Evolutionary conservation across 495 filamentous ascomycete species (phyloP).

Genomic region (Chlorociboria aeruginascens): DNA sequence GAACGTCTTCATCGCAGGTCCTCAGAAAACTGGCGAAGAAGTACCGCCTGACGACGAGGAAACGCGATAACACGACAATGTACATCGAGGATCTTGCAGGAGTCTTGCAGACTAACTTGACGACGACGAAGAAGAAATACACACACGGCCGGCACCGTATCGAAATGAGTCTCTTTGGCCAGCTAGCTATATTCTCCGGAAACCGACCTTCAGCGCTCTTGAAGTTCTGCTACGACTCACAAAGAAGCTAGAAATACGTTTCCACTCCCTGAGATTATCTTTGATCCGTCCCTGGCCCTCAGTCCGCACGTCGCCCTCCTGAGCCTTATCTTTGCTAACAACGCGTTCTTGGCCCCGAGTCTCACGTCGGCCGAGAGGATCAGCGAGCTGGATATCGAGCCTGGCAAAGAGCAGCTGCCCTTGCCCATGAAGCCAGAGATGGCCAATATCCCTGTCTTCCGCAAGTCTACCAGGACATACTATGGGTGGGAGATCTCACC

Average conservation of each 20-base stretch:
- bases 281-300: slow-evolving; percentile 21
- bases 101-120: slow-evolving; percentile 6
- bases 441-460: slow-evolving; percentile 18
- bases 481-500: slow-evolving; percentile 26
- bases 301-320: slow-evolving; percentile 19
- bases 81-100: slow-evolving; percentile 6
- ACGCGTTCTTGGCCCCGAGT: slow-evolving; percentile 16
- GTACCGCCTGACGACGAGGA: slow-evolving; percentile 4
- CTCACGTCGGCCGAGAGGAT: slow-evolving; percentile 11
- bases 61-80: slow-evolving; percentile 3
- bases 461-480: slow-evolving; percentile 20
- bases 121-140: slow-evolving; percentile 6
- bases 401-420: slow-evolving; percentile 20
- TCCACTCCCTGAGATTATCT: slow-evolving; percentile 23
- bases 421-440: slow-evolving; percentile 18
- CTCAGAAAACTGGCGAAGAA: slow-evolving; percentile 9
- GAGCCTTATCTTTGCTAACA: slow-evolving; percentile 24
- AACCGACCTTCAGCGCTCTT: slow-evolving; percentile 7
- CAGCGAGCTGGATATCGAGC: slow-evolving; percentile 17
- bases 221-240: slow-evolving; percentile 5
- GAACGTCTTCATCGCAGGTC: background rate
- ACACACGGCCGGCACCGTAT: slow-evolving; percentile 3
- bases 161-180: slow-evolving; percentile 1
- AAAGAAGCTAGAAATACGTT: slow-evolving; percentile 22
- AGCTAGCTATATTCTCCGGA: slow-evolving; percentile 5